Evolutionary conservation across 192 early-diverging fungal genomes (phyloP).

Genomic region (Backusella australiensis): DNA sequence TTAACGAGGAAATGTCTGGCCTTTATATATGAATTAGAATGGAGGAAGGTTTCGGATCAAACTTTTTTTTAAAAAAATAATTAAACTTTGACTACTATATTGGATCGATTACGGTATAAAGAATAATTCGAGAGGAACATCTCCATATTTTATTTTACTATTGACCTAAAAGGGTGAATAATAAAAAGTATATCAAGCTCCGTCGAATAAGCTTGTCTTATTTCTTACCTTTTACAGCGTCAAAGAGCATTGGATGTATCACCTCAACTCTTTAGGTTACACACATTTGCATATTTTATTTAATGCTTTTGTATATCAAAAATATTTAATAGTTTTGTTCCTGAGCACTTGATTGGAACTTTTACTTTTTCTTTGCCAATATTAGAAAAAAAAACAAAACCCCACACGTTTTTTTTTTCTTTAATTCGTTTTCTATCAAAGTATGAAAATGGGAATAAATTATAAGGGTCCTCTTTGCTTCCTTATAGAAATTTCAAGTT

Average conservation of each 20-base stretch:
- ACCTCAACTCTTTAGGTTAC: not conserved
- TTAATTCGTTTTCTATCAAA: not conserved
- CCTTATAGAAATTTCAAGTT: not conserved
- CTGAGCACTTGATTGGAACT: not conserved
- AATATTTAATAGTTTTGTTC: not conserved
- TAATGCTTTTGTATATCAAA: not conserved
- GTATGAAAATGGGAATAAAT: not conserved
- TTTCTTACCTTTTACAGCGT: constrained; percentile 1
- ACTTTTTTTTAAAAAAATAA: not conserved
- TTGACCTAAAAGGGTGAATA: constrained; percentile 4
- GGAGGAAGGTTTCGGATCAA: not conserved
- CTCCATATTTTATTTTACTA: constrained; percentile 1
- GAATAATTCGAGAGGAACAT: not conserved
- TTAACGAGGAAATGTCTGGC: not conserved
- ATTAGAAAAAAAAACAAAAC: not conserved
- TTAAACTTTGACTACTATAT: not conserved
- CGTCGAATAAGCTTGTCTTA: not conserved
- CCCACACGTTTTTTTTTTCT: not conserved
- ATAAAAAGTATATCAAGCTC: constrained; percentile 3
- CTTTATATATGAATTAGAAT: not conserved
- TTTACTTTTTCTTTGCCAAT: not conserved
- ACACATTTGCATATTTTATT: not conserved
- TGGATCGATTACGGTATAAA: not conserved
- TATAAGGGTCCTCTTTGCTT: not conserved
- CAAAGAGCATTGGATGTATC: not conserved